Percentiles rank a stretch among this genome's conserved stretches.
These are phyloP conservation scores for Cryptosporidium sp. DNA, from an alignment of 169 alveolate species.

Conservation along the genomic window DNA sequence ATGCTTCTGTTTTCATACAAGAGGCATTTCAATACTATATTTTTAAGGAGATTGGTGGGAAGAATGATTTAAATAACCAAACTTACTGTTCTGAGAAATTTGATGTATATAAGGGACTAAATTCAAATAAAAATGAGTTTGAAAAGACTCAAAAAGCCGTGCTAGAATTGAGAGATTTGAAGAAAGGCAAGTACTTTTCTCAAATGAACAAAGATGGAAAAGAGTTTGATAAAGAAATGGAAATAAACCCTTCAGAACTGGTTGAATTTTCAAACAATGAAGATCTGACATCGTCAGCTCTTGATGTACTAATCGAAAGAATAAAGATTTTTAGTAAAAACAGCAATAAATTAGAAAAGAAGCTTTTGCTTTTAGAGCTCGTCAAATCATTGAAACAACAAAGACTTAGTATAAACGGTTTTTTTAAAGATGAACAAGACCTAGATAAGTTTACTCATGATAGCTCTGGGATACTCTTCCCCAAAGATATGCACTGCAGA, in stretches of 20 bases:
- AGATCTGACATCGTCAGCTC: background rate
- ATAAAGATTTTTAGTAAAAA: background rate
- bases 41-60: conserved; percentile 40
- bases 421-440: conserved; percentile 16
- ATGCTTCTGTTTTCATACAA: conserved; percentile 69
- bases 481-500: background rate
- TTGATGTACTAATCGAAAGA: background rate
- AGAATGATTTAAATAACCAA: conserved; percentile 36
- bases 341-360: conserved; percentile 13
- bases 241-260: background rate
- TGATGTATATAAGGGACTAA: background rate
- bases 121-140: background rate
- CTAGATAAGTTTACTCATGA: background rate
- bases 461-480: conserved; percentile 4
- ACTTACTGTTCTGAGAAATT: conserved; percentile 12
- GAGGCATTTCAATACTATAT: conserved; percentile 50
- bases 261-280: conserved; percentile 19
- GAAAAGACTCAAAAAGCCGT: background rate
- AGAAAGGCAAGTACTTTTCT: background rate
- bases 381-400: conserved; percentile 23
- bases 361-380: conserved; percentile 15
- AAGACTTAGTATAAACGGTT: conserved; percentile 11
- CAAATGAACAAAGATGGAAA: background rate
- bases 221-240: background rate
- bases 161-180: conserved; percentile 15